Base-by-base conservation (phyloP, 1,139 yeast genomes). In the Kodamaea suecica region DNA sequence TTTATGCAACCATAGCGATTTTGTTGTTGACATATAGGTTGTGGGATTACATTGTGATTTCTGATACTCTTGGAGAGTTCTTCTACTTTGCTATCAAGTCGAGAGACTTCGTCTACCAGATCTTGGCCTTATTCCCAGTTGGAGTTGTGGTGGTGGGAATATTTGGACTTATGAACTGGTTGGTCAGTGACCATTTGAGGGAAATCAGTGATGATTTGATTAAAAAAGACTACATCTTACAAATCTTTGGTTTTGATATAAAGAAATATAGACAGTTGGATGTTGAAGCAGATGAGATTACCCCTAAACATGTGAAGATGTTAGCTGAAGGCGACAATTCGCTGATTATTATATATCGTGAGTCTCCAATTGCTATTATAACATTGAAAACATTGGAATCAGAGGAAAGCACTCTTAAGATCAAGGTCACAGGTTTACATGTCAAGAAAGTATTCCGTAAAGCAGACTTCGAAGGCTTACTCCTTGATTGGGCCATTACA, bases 351-450 rank as follows among this genome's bases (percentile, higher is more conserved):
- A 53, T 73, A 10, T 83, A 82, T 57, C 73, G 88, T 50, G 76
- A 73, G 17, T 66, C 80, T 2, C 88, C 92, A 15, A 79, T 84
- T 50, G 87, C 87, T 1, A 61, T 79, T 28, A 61, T 73, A 15
- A 60, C 80, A 3, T 52, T 70, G 35, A 55, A 50, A 19, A 68
- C 70, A 2, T 57, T 66, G 35, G 66, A 60, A 25, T 59, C 68
- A 15, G 50, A 53, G 23, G 67, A 73, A 38, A n/a, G n/a, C n/a
- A n/a, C n/a, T n/a, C n/a, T n/a, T n/a, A 59, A 64, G 5, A 72
- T 78, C 40, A 66, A 66, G 35, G 73, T 83, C 37, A 66, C 77
- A 4, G 78, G 82, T 3, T 53, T 78, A 14, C 81, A 81, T 39
- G 73, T 81, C 29, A 73, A 87, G 57, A 76, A 75, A 50, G 88